phyloP scores from a whole-genome alignment of 768 basidiomycete genomes.

The Lactifluus rugatus region DNA sequence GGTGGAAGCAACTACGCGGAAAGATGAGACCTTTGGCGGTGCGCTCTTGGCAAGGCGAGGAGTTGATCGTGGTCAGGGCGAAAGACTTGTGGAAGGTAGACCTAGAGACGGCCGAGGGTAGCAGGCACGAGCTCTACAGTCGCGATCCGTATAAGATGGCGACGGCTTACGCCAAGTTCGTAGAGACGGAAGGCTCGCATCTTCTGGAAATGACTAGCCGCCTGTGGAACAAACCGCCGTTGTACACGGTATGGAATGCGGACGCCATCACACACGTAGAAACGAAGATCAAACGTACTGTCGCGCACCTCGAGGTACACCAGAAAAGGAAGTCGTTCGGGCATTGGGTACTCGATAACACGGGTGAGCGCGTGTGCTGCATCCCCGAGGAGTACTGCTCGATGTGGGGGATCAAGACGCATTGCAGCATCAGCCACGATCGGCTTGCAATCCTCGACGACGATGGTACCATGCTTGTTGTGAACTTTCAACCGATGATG shows the following conservation, averaged over 20 bases:
- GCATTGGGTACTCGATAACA: slow-evolving; percentile 12
- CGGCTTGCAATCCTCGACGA: slow-evolving; percentile 1
- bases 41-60: slow-evolving; percentile 1
- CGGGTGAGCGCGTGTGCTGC: slow-evolving; percentile 10
- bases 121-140: slow-evolving; percentile 2
- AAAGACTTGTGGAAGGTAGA: slow-evolving; percentile 12
- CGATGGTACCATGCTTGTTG: background rate
- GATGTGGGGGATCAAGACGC: background rate
- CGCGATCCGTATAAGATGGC: slow-evolving; percentile 9
- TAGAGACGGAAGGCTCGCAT: background rate
- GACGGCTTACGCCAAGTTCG: slow-evolving; percentile 8
- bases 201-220: slow-evolving; percentile 7
- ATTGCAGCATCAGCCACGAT: background rate
- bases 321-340: background rate
- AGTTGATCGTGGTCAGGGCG: slow-evolving; percentile 7
- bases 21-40: slow-evolving; percentile 5
- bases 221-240: slow-evolving; percentile 10
- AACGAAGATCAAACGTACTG: background rate
- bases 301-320: slow-evolving; percentile 5
- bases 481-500: slow-evolving; percentile 10
- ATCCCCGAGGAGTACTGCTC: slow-evolving; percentile 14
- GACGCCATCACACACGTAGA: background rate
- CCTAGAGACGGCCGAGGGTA: background rate
- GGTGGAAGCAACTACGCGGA: slow-evolving; percentile 6
- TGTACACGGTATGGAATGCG: slow-evolving; percentile 6